These are phyloP conservation scores for Pythium scleroteichum DNA, from an alignment of 352 stramenopile genomes.

Conservation along the genomic window DNA sequence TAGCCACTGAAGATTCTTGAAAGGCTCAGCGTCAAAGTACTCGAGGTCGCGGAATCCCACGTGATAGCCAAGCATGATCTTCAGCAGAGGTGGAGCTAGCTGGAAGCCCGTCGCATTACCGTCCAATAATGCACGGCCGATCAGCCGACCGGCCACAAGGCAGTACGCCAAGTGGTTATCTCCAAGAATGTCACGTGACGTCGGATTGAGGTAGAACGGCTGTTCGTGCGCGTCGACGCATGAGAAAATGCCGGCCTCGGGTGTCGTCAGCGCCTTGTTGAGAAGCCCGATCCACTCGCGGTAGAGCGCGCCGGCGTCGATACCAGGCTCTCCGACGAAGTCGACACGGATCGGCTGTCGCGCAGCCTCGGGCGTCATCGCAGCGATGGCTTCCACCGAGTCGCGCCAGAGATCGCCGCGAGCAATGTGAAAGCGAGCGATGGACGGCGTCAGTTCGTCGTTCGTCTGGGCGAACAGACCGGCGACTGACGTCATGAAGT, in stretches of 20 bases:
- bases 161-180: constrained; percentile 67
- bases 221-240: constrained; percentile 49
- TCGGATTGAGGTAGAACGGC: constrained; percentile 53
- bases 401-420: constrained; percentile 47
- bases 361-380: constrained; percentile 48
- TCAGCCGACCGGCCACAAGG: constrained; percentile 47
- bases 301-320: constrained; percentile 82
- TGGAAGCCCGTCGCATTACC: constrained; percentile 93
- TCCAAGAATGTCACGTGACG: constrained; percentile 50
- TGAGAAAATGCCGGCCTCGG: constrained; percentile 52
- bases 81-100: constrained; percentile 94
- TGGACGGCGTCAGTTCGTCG: not conserved
- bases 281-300: constrained; percentile 87
- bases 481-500: constrained; percentile 14
- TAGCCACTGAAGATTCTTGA: constrained; percentile 62
- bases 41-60: constrained; percentile 94
- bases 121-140: constrained; percentile 79
- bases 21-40: constrained; percentile 59
- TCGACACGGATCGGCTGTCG: constrained; percentile 63
- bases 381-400: constrained; percentile 55
- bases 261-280: constrained; percentile 47
- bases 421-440: constrained; percentile 6
- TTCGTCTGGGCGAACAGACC: not conserved
- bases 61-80: constrained; percentile 94
- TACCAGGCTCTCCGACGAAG: constrained; percentile 75